Evolutionary conservation across 768 basidiomycete species (phyloP), one percentile per base, ranked within the genome.

Genomic region (Auricularia cornea): DNA sequence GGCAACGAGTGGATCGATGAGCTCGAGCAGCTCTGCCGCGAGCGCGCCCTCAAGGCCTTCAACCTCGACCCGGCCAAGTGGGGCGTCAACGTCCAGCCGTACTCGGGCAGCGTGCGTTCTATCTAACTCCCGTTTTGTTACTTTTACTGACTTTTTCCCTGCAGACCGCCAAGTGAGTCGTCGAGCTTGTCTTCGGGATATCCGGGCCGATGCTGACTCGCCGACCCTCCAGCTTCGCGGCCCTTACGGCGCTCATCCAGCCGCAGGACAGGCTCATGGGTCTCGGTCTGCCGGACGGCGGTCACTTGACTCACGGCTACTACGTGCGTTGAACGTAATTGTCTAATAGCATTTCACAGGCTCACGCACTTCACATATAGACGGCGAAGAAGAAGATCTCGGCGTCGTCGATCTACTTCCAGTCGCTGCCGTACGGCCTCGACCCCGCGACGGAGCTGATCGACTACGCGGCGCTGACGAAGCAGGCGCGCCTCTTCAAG

Each of bases 361-460:
- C 26, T 40, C 16, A 31, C 59, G n/a, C 29, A 61, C 40, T 6
- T 10, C n/a, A n/a, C n/a, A 26, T 16, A 33, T 62, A 92, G 90
- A 96, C 94, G 63, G 92, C 94, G 64, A 98, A 98, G 81, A 97
- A 98, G 83, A 98, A 99, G 79, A 98, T 99, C 88, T 98, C 97
- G 35, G 93, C 97, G 38, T 98, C 96, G 28, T 98, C 97, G 23
- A 98, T 99, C 79, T 98, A 98, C 82, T 99, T 98, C 89, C 95
- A 98, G 74, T 97, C 97, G 40, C 82, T 97, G 72, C 96, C 97
- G 56, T 99, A 98, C 70, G 86, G 83, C 59, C 87, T 95, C 64
- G 84, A 88, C 71, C 87, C 90, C 59, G 77, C 85, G 52, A 90
- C 88, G 62, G 89, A 97, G 73, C 82, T 96, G 68, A 85, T 99